Conservation (phyloP, 352 stramenopile species). For the Phytophthora cactorum region DNA sequence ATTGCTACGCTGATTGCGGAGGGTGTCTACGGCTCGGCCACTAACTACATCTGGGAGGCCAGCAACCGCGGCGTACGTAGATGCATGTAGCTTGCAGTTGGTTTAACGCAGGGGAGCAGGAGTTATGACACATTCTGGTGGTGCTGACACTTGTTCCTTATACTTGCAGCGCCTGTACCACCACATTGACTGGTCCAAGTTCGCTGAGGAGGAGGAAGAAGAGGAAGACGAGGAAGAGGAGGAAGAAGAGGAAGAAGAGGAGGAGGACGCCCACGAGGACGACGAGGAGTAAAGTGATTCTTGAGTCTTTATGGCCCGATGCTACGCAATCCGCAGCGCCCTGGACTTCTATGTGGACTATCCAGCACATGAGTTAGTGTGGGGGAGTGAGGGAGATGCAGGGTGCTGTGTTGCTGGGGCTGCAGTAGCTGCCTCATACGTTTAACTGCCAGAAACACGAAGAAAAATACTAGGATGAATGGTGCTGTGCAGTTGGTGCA, state of each 20-base stretch:
- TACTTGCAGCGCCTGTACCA: conserved; percentile 78
- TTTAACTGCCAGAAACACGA: conserved; percentile 41
- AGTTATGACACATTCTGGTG: conserved; percentile 43
- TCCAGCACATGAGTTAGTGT: conserved; percentile 13
- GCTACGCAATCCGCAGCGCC: conserved; percentile 20
- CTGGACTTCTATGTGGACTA: conserved; percentile 1
- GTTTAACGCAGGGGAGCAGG: neutral
- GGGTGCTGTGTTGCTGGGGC: neutral
- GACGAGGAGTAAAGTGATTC: conserved; percentile 36
- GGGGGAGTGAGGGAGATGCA: neutral
- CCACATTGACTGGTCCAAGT: conserved; percentile 89
- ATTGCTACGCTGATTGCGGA: conserved; percentile 73
- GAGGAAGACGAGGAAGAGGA: conserved; percentile 46
- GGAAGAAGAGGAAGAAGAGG: conserved; percentile 38
- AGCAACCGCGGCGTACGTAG: conserved; percentile 81
- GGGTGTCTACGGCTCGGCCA: conserved; percentile 74
- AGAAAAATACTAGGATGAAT: conserved; percentile 31
- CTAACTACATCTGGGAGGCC: conserved; percentile 82
- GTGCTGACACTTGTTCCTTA: conserved; percentile 25
- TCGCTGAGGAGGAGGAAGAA: conserved; percentile 87
- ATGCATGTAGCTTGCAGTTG: neutral
- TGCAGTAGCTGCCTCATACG: conserved; percentile 13
- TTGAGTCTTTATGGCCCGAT: conserved; percentile 12
- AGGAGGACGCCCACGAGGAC: conserved; percentile 43
- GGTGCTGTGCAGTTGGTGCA: conserved; percentile 8